Evolutionary conservation across 805 yeast species (phyloP), one percentile per base, ranked within the genome.

Genomic region (Pichia nakasei): DNA sequence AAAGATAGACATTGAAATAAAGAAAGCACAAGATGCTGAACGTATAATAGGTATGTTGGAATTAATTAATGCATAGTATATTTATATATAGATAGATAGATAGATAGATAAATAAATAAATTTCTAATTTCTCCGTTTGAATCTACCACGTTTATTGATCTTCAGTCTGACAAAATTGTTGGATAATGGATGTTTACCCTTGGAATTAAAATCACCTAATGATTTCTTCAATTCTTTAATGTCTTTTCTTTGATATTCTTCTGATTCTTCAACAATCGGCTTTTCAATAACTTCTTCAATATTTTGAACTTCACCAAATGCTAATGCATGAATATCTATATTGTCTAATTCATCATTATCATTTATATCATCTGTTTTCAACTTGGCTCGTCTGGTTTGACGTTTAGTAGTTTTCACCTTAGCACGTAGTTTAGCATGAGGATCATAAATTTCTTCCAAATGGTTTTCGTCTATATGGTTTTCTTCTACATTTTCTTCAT

Each of bases 11-110:
- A 59, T 66, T 29, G 97, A 91, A 64, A 76, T 88, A 21, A 74
- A 72, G 45, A 80, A 83, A 57, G 85, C 96, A 37, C 77, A 78
- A 58, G 96, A 89, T 59, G 95, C 97, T 7, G 84, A 82, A 60
- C 82, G 79, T 59, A 78, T 93, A 37, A 87, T 84, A 55, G 98
- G 98, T 43, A 93, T 93, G 97, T 68, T 93, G 54, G 94, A 87
- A 63, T 64, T 93, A 53, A 70, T 91, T 55, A 81, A 88, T 41
- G 74, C 58, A 65, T 48, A 73, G 65, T 42, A 52, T 17, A 8
- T 9, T 20, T 24, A 9, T 27, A 24, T 44, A 34, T 20, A 38
- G 26, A 19, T 12, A 35, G 21, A 19, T n/a, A n/a, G 24, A n/a
- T n/a, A n/a, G n/a, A n/a, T n/a, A n/a, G n/a, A n/a, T n/a, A n/a